Conservation (phyloP, 345 rosid species). For the Citrus trifoliata region DNA sequence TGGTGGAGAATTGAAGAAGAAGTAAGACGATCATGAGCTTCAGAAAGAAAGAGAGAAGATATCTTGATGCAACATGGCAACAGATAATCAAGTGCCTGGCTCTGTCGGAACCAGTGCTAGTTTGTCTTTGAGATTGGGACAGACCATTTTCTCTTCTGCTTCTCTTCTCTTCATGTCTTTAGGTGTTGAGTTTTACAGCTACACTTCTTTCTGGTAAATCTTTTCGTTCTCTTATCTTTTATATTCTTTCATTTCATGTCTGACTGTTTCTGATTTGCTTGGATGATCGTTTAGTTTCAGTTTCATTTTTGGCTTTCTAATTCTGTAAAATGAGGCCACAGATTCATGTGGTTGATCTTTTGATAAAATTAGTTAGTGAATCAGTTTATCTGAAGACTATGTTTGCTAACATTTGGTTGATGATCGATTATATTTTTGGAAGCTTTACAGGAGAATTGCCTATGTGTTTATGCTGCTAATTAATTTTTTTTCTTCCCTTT, state of each 20-base stretch:
- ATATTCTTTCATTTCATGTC: neutral
- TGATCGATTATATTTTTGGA: neutral
- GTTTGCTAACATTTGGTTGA: neutral
- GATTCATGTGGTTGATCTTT: neutral
- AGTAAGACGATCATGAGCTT: constrained; percentile 14
- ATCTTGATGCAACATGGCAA: constrained; percentile 23
- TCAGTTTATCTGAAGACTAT: neutral
- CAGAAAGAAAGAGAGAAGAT: constrained; percentile 4
- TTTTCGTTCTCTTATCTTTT: neutral
- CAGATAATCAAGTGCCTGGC: constrained; percentile 64
- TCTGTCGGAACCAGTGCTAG: constrained; percentile 74
- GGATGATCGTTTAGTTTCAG: neutral
- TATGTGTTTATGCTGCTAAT: neutral
- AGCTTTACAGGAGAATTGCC: neutral
- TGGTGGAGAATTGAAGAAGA: constrained; percentile 1
- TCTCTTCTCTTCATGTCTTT: constrained; percentile 84
- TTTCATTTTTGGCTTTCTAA: too few species aligned
- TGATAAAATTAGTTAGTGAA: neutral
- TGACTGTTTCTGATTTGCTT: neutral
- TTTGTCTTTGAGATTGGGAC: constrained; percentile 79
- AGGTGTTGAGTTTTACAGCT: constrained; percentile 82
- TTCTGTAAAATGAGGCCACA: neutral
- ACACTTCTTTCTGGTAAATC: constrained; percentile 83
- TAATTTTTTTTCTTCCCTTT: neutral
- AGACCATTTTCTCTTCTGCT: constrained; percentile 68